Evolutionary conservation across 2,329 filamentous ascomycete genomes (phyloP).

Genomic region (Acarospora socialis): DNA sequence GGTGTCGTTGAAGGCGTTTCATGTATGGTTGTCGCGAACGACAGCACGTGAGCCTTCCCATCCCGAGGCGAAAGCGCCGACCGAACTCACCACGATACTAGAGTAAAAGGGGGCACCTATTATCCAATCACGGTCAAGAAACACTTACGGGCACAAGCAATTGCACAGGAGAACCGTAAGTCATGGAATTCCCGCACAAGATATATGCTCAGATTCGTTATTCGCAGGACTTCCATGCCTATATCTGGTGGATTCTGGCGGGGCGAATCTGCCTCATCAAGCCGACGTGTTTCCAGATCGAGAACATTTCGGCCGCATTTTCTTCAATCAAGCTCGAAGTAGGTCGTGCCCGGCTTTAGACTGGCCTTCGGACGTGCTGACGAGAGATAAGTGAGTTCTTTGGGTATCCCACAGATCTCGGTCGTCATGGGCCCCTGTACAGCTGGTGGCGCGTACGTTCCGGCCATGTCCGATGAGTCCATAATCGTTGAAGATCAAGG

Average conservation of each 20-base stretch:
- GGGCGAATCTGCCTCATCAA: slow-evolving; percentile 88
- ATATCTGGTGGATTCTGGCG: slow-evolving; percentile 91
- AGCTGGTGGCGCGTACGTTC: slow-evolving; percentile 87
- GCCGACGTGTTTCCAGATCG: slow-evolving; percentile 90
- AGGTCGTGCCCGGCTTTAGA: slow-evolving; percentile 1
- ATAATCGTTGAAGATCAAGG: slow-evolving; percentile 94
- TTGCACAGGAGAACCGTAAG: slow-evolving; percentile 76
- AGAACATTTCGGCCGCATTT: slow-evolving; percentile 93
- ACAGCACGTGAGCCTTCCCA: slow-evolving; percentile 13
- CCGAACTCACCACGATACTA: too few species aligned
- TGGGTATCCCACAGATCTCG: slow-evolving; percentile 81
- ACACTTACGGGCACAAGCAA: slow-evolving; percentile 79
- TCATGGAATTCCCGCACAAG: slow-evolving; percentile 9
- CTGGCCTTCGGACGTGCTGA: neutral
- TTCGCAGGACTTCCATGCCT: slow-evolving; percentile 52
- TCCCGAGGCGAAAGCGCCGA: neutral
- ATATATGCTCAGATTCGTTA: too few species aligned
- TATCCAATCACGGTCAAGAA: slow-evolving; percentile 97
- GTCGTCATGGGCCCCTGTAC: slow-evolving; percentile 98
- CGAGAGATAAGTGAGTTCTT: slow-evolving; percentile 47
- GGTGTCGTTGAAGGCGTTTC: slow-evolving; percentile 80
- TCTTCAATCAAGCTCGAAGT: slow-evolving; percentile 88
- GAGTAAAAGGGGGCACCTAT: slow-evolving; percentile 89
- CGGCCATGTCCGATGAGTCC: slow-evolving; percentile 92
- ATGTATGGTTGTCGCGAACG: slow-evolving; percentile 37